Evolutionary conservation across 441 rosid species (phyloP).

Genomic region (Mallotus japonicus): DNA sequence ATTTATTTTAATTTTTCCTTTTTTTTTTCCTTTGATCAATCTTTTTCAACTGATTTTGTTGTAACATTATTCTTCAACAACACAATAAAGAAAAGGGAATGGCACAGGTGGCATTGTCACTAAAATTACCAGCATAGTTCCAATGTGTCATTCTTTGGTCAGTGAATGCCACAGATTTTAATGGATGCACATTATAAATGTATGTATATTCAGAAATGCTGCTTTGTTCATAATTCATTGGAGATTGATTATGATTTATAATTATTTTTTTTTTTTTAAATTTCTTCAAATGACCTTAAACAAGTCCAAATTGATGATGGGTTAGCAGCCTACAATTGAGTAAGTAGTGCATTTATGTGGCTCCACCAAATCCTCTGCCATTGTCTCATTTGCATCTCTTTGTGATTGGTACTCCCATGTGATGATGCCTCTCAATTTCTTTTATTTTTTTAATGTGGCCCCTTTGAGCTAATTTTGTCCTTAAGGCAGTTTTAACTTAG

Average conservation of each 20-base stretch:
- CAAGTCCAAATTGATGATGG: not conserved
- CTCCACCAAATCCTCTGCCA: slow-evolving; percentile 70
- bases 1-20: not conserved
- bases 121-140: slow-evolving; percentile 40
- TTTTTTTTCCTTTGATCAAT: not conserved
- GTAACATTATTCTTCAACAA: not conserved
- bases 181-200: not conserved
- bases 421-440: slow-evolving; percentile 40
- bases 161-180: slow-evolving; percentile 3
- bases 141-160: slow-evolving; percentile 41
- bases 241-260: not conserved
- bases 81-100: slow-evolving; percentile 13
- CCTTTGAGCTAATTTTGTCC: slow-evolving; percentile 4
- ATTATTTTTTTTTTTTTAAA: too few species aligned
- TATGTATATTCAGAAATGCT: not conserved
- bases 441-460: not conserved
- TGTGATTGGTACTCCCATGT: slow-evolving; percentile 56
- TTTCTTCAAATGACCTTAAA: not conserved
- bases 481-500: not conserved
- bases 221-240: too few species aligned
- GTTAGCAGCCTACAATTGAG: slow-evolving; percentile 28
- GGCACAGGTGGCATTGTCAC: slow-evolving; percentile 43
- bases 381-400: slow-evolving; percentile 52
- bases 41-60: not conserved
- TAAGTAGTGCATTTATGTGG: slow-evolving; percentile 47